Conservation (phyloP, 306 rosid species). For the Lathyrus aphaca region DNA sequence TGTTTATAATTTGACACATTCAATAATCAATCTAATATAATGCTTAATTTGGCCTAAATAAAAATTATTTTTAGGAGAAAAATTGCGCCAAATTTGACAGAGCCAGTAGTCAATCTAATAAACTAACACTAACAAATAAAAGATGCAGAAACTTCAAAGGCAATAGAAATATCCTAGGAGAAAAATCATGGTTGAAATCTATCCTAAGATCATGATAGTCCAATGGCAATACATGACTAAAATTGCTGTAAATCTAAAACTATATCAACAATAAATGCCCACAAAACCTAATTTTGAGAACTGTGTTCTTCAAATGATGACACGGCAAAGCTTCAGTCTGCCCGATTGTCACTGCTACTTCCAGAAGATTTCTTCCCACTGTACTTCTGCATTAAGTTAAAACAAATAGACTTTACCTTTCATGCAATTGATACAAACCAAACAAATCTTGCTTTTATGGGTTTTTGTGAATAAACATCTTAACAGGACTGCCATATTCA, state of each 20-base stretch:
- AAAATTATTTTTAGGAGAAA: not conserved
- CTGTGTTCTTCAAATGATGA: slow-evolving; percentile 39
- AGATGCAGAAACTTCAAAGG: slow-evolving; percentile 14
- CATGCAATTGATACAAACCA: not conserved
- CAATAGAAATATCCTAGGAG: slow-evolving; percentile 9
- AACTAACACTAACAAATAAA: not conserved
- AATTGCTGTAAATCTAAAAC: slow-evolving; percentile 31
- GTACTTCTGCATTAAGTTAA: slow-evolving; percentile 47
- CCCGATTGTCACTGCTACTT: slow-evolving; percentile 50
- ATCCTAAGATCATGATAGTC: slow-evolving; percentile 14
- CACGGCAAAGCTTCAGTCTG: slow-evolving; percentile 49
- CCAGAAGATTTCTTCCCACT: slow-evolving; percentile 51
- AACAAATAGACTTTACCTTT: not conserved
- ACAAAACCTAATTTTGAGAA: slow-evolving; percentile 46
- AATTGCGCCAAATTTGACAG: not conserved
- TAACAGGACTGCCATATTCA: too few relatives aligned
- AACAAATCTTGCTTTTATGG: slow-evolving; percentile 2
- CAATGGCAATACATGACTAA: slow-evolving; percentile 17
- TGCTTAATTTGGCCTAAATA: not conserved
- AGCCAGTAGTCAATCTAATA: not conserved
- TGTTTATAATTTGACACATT: not conserved
- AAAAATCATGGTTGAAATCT: slow-evolving; percentile 23
- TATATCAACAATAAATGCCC: slow-evolving; percentile 53
- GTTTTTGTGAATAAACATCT: not conserved
- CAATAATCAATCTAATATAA: not conserved